Percentiles rank a stretch among this genome's conserved stretches.
These are phyloP conservation scores for Sporothrix mexicana DNA, from an alignment of 2,329 filamentous ascomycete species.

Conservation along the genomic window DNA sequence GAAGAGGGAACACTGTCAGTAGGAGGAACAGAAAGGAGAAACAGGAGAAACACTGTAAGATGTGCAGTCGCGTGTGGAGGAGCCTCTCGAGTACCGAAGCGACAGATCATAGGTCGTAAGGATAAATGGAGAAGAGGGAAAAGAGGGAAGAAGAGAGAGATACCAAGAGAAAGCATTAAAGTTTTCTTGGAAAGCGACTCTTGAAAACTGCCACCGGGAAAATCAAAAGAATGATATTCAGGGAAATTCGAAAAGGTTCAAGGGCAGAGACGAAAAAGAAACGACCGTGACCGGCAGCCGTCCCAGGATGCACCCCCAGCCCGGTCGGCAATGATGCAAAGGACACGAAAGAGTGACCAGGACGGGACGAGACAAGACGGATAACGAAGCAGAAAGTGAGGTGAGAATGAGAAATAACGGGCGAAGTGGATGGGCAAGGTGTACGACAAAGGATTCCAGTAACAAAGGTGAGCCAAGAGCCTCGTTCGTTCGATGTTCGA, in stretches of 20 bases:
- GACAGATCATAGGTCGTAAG: background rate
- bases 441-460: background rate
- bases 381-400: background rate
- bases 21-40: background rate
- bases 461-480: background rate
- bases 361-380: background rate
- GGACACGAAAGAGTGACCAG: background rate
- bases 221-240: constrained; percentile 9
- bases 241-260: background rate
- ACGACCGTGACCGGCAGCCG: constrained; percentile 8
- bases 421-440: background rate
- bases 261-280: background rate
- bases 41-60: background rate
- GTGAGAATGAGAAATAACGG: background rate
- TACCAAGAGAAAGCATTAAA: background rate
- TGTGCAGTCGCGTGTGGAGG: constrained; percentile 17
- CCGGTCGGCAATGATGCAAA: constrained; percentile 1
- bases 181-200: background rate
- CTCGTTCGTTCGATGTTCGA: constrained; percentile 2
- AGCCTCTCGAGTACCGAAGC: background rate
- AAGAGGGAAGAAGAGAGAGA: background rate
- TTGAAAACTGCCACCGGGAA: constrained; percentile 2
- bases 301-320: constrained; percentile 5
- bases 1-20: background rate
- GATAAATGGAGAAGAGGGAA: background rate